Evolutionary conservation across 495 filamentous ascomycete genomes (phyloP).

Genomic region (Lindgomyces ingoldianus): DNA sequence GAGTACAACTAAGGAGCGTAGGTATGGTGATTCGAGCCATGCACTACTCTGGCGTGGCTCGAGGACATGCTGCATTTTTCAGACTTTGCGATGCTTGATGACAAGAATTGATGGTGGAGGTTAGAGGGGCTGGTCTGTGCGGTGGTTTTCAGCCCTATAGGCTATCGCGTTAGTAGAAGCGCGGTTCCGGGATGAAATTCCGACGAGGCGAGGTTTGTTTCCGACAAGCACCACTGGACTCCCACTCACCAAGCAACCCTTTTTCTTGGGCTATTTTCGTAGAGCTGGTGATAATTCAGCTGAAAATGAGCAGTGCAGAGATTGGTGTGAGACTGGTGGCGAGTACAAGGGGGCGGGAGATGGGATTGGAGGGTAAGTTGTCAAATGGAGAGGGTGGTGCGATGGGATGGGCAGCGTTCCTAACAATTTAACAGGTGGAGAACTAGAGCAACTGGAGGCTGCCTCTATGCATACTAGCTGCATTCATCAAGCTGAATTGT

Average conservation of each 20-base stretch:
- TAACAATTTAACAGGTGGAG: neutral
- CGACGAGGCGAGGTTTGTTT: neutral
- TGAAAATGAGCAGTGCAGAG: neutral
- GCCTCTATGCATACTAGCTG: neutral
- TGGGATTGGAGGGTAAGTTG: neutral
- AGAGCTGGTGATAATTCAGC: neutral
- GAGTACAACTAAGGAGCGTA: conserved; percentile 51
- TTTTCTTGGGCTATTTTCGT: neutral
- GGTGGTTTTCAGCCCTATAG: conserved; percentile 2
- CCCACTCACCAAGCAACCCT: neutral
- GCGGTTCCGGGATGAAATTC: neutral
- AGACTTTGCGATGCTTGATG: neutral
- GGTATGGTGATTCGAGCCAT: conserved; percentile 49
- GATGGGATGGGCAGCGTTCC: too few relatives aligned
- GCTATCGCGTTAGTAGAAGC: neutral
- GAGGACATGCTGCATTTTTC: conserved; percentile 23
- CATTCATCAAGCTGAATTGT: neutral
- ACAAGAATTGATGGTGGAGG: neutral
- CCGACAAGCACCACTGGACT: neutral
- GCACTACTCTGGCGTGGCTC: conserved; percentile 10
- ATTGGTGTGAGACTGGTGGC: neutral
- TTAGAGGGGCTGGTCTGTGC: conserved; percentile 22
- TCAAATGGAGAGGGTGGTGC: too few relatives aligned
- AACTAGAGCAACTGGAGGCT: neutral
- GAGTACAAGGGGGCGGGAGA: neutral